A percentile compares a stretch with the other conserved stretches of the same genome.
Conservation (phyloP, 2,329 filamentous ascomycete species). For the Fusarium avenaceum region DNA sequence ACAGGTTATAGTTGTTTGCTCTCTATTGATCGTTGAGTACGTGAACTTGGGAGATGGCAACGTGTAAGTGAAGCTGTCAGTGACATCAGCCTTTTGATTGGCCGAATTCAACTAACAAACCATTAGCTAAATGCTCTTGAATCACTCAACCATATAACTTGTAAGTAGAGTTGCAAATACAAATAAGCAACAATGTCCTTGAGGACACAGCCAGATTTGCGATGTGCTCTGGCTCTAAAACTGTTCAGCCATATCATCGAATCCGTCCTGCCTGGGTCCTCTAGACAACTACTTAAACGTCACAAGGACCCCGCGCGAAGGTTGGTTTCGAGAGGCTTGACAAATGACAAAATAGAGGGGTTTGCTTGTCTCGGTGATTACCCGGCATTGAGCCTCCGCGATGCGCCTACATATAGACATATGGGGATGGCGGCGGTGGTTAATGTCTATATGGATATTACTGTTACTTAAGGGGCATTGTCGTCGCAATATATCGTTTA, state of each 20-base stretch:
- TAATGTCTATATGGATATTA: no score
- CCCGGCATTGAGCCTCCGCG: conserved; percentile 55
- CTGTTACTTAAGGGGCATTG: conserved; percentile 54
- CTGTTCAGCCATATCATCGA: conserved; percentile 55
- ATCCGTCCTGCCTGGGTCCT: conserved; percentile 55
- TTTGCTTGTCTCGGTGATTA: conserved; percentile 64
- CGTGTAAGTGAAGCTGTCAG: conserved; percentile 15
- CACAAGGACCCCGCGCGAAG: conserved; percentile 58
- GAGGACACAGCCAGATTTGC: conserved; percentile 12
- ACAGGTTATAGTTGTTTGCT: no score
- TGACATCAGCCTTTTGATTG: conserved; percentile 12
- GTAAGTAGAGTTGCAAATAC: conserved; percentile 1
- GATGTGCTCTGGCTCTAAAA: conserved; percentile 52
- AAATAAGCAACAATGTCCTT: conserved; percentile 24
- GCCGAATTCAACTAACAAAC: conserved; percentile 1
- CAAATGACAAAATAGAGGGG: conserved; percentile 58
- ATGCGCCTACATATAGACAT: conserved; percentile 55
- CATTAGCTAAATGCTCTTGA: not conserved
- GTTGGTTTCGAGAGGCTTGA: conserved; percentile 61
- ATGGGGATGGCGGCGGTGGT: conserved; percentile 53
- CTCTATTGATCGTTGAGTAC: no score
- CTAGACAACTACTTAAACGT: conserved; percentile 59
- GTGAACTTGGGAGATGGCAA: no score
- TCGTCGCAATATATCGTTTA: no score
- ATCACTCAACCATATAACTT: conserved; percentile 2